These are phyloP conservation scores for Epichloe scottii DNA, from an alignment of 2,329 filamentous ascomycete genomes.

Conservation along the genomic window DNA sequence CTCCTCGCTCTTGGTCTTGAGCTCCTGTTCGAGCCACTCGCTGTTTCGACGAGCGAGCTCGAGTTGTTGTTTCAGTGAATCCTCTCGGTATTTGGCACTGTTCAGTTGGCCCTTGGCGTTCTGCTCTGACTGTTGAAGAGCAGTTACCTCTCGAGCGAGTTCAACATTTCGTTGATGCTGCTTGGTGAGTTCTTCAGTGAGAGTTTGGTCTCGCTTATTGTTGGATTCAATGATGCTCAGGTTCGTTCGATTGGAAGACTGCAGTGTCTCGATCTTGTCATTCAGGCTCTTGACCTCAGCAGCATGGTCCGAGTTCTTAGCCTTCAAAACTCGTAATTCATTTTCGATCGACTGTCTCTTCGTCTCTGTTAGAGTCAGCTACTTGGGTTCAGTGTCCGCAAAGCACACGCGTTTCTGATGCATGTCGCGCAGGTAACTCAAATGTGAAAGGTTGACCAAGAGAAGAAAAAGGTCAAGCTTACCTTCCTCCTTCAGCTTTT, in stretches of 20 bases:
- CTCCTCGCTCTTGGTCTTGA: conserved; percentile 81
- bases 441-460: conserved; percentile 8
- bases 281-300: conserved; percentile 66
- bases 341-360: conserved; percentile 63
- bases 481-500: conserved; percentile 77
- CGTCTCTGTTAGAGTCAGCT: conserved; percentile 45
- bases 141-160: conserved; percentile 68
- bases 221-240: conserved; percentile 83
- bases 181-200: conserved; percentile 74
- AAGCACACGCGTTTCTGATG: background rate
- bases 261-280: conserved; percentile 72
- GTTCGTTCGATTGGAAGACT: conserved; percentile 85
- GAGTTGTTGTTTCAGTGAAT: conserved; percentile 80
- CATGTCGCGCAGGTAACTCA: background rate
- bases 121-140: conserved; percentile 74
- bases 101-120: conserved; percentile 67
- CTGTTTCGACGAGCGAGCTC: conserved; percentile 79
- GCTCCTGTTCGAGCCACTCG: conserved; percentile 84
- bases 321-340: conserved; percentile 67
- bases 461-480: conserved; percentile 15
- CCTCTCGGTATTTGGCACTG: conserved; percentile 79
- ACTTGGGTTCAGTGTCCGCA: background rate
- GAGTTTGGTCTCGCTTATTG: conserved; percentile 69
- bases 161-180: conserved; percentile 83
- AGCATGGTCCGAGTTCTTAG: conserved; percentile 60